These are phyloP conservation scores for Diophrys appendiculata DNA, from an alignment of 73 alveolate species.

Conservation along the genomic window DNA sequence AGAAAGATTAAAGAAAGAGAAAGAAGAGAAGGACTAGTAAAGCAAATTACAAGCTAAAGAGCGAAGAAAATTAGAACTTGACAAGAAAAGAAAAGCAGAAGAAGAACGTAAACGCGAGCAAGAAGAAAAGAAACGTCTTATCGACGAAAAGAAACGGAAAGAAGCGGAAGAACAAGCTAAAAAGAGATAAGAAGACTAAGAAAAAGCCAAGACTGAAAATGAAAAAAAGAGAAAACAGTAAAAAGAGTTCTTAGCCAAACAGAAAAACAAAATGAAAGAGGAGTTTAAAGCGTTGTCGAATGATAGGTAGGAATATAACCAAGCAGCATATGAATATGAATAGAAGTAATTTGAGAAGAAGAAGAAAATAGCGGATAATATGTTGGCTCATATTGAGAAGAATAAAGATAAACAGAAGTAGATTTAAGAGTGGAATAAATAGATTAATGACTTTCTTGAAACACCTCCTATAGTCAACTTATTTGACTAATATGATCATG, in stretches of 20 bases:
- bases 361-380: conserved; percentile 39
- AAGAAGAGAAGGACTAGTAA: conserved; percentile 9
- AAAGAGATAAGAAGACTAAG: conserved; percentile 15
- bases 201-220: conserved; percentile 6
- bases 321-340: conserved; percentile 7
- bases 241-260: conserved; percentile 30
- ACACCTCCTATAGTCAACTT: neutral
- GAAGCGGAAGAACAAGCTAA: conserved; percentile 37
- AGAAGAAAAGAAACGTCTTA: conserved; percentile 26
- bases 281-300: conserved; percentile 14
- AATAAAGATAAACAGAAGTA: conserved; percentile 22
- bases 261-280: conserved; percentile 23
- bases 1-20: conserved; percentile 17
- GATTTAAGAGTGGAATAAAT: conserved; percentile 33
- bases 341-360: conserved; percentile 28
- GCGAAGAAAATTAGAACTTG: conserved; percentile 20
- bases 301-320: conserved; percentile 16
- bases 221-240: conserved; percentile 10
- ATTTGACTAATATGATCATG: conserved; percentile 25
- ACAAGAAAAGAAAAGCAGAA: conserved; percentile 17
- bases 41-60: conserved; percentile 22
- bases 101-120: conserved; percentile 22
- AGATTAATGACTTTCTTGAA: conserved; percentile 37
- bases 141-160: conserved; percentile 6
- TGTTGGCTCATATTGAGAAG: conserved; percentile 23